These are phyloP conservation scores for Iris macrosiphon DNA, from an alignment of 106 monocot species.

Conservation along the genomic window DNA sequence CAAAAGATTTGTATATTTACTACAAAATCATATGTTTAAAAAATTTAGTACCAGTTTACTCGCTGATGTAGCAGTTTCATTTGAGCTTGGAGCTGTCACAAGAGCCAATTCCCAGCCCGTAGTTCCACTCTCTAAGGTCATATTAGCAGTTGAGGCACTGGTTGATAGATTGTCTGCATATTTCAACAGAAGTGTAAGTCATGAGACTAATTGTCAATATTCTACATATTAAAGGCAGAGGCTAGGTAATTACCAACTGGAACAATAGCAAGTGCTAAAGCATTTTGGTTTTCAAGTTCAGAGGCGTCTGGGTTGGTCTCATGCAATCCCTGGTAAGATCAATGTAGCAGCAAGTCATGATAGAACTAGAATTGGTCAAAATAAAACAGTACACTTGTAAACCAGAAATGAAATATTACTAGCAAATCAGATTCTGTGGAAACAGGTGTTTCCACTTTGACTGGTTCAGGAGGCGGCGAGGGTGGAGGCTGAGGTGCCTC, in stretches of 20 bases:
- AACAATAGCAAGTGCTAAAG: slow-evolving; percentile 88
- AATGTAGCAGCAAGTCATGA: background rate
- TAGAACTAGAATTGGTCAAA: background rate
- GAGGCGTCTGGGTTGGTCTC: slow-evolving; percentile 19
- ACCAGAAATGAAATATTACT: slow-evolving; percentile 4
- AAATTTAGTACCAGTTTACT: slow-evolving; percentile 83
- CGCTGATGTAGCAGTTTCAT: slow-evolving; percentile 48
- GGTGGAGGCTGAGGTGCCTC: slow-evolving; percentile 1
- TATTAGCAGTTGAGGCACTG: slow-evolving; percentile 21
- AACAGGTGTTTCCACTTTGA: slow-evolving; percentile 3
- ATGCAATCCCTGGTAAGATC: slow-evolving; percentile 5
- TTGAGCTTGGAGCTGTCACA: slow-evolving; percentile 75
- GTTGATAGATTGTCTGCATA: slow-evolving; percentile 47
- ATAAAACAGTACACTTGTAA: background rate
- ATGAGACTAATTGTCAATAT: background rate
- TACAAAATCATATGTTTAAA: no score
- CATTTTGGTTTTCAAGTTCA: slow-evolving; percentile 77
- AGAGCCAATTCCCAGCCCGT: slow-evolving; percentile 96
- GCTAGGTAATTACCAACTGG: slow-evolving; percentile 59
- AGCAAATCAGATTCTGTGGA: slow-evolving; percentile 2
- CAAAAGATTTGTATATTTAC: no score
- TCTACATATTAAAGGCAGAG: background rate
- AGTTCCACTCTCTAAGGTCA: slow-evolving; percentile 25
- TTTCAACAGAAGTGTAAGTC: background rate
- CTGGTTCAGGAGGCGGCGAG: slow-evolving; percentile 8